Percentiles rank a stretch among this genome's conserved stretches.
phyloP scores from a whole-genome alignment of 73 alveolate genomes.

The Effrenium voratum region DNA sequence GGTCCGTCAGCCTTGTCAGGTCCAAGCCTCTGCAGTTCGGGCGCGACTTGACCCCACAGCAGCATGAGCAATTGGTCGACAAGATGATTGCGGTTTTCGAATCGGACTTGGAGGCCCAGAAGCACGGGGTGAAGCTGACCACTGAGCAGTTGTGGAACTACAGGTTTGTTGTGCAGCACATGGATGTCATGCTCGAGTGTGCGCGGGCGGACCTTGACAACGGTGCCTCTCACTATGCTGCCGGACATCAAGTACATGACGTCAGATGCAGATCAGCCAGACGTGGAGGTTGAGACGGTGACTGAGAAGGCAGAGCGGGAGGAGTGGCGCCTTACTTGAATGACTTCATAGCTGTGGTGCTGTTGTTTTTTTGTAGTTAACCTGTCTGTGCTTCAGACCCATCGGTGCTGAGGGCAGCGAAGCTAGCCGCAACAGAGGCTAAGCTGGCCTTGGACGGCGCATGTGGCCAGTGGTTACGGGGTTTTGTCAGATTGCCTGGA shows the following conservation, averaged over 20 bases:
- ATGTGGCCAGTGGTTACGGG: neutral
- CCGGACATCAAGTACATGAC: neutral
- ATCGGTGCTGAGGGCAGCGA: too few relatives aligned
- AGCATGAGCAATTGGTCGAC: neutral
- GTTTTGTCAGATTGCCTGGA: neutral
- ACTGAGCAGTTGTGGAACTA: neutral
- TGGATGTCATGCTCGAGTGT: neutral
- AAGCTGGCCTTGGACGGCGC: neutral
- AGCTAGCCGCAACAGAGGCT: neutral
- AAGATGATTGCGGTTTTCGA: neutral
- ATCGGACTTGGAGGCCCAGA: neutral
- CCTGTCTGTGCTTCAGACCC: neutral
- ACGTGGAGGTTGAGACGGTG: neutral
- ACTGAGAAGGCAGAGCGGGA: neutral
- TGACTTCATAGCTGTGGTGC: too few relatives aligned
- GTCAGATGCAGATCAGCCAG: neutral
- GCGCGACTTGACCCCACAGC: neutral
- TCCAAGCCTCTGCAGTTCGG: neutral
- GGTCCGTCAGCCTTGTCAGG: too few relatives aligned
- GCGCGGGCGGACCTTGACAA: neutral
- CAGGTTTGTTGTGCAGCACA: neutral
- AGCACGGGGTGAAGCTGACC: neutral
- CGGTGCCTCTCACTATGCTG: neutral
- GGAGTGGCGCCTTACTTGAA: neutral
- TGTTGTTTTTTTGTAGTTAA: neutral